phyloP scores from a whole-genome alignment of 495 filamentous ascomycete genomes.

The Penicillium ochrochloron region DNA sequence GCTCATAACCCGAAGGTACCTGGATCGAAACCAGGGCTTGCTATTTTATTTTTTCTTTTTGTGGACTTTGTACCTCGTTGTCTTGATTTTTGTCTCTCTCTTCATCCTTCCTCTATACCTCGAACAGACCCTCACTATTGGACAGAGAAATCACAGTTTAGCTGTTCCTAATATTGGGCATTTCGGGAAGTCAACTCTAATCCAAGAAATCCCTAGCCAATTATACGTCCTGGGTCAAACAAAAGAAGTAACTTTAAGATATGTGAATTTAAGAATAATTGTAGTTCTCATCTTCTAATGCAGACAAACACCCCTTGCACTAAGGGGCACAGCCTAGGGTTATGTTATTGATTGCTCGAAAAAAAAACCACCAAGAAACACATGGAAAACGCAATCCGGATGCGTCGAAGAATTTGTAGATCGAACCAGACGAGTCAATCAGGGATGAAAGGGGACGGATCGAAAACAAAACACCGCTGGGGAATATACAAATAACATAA shows the following conservation, averaged over 20 bases:
- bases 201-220: not conserved
- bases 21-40: conserved; percentile 15
- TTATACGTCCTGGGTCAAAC: too few relatives aligned
- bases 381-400: not conserved
- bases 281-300: not conserved
- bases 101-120: not conserved
- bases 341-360: not conserved
- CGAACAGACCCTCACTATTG: too few relatives aligned
- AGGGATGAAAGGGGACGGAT: not conserved
- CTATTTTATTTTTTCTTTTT: not conserved
- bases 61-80: too few relatives aligned
- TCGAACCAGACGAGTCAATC: not conserved
- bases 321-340: not conserved
- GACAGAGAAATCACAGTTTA: too few relatives aligned
- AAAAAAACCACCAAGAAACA: not conserved
- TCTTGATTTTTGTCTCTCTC: not conserved
- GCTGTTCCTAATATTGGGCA: too few relatives aligned
- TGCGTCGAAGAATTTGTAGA: not conserved
- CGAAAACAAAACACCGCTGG: conserved; percentile 16
- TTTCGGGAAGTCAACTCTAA: not conserved
- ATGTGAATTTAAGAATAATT: not conserved
- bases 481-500: conserved; percentile 22
- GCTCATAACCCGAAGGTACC: conserved; percentile 16
- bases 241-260: not conserved
- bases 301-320: not conserved